Evolutionary conservation across 176 grass and related monocot species (phyloP).

Genomic region (Musa itinerans): DNA sequence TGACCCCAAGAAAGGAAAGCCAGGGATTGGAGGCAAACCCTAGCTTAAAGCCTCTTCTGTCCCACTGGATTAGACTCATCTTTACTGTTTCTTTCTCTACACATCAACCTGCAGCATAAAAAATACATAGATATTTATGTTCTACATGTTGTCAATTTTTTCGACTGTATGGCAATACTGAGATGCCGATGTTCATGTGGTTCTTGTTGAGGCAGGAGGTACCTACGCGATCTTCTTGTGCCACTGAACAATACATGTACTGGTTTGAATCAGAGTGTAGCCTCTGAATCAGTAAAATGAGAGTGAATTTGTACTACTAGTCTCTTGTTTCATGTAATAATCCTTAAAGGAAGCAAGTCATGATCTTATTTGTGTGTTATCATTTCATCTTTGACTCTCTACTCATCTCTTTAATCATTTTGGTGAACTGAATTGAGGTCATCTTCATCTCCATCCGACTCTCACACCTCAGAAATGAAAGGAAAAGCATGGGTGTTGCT

Average conservation of each 20-base stretch:
- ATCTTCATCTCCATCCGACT: no score
- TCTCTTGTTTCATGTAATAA: neutral
- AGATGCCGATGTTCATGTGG: neutral
- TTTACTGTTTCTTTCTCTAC: neutral
- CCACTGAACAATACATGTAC: neutral
- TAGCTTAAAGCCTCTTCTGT: neutral
- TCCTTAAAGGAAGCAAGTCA: neutral
- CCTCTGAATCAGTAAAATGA: neutral
- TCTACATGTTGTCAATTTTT: no score
- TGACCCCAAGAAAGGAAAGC: conserved; percentile 1
- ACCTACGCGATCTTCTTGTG: neutral
- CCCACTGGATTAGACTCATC: neutral
- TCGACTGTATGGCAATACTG: neutral
- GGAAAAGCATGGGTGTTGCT: no score
- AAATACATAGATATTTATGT: no score
- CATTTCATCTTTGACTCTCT: no score
- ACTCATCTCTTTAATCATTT: no score
- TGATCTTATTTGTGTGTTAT: neutral
- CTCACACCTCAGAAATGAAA: no score
- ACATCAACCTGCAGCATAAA: no score
- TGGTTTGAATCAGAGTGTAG: neutral
- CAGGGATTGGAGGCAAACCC: neutral
- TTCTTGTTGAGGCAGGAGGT: neutral
- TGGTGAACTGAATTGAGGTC: no score
- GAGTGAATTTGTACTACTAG: neutral